phyloP scores from a whole-genome alignment of 2,329 filamentous ascomycete genomes.

The Chrysoporthe cubensis region DNA sequence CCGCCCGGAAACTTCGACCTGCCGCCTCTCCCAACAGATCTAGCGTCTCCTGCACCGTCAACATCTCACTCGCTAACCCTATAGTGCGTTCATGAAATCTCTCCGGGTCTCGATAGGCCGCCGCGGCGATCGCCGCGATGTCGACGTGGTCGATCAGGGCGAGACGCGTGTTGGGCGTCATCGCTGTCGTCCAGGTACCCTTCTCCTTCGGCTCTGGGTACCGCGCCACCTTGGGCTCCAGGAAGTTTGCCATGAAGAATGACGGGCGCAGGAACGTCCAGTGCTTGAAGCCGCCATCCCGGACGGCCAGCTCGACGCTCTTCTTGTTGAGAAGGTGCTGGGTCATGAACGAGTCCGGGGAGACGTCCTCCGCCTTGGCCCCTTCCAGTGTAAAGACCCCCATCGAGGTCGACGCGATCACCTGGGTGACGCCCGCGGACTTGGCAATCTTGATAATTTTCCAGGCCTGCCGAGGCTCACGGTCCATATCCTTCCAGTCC shows the following conservation, averaged over 20 bases:
- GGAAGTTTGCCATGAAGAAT: conserved; percentile 31
- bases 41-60: background rate
- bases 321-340: conserved; percentile 2
- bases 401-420: conserved; percentile 25
- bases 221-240: conserved; percentile 29
- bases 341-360: conserved; percentile 13
- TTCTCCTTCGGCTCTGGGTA: conserved; percentile 27
- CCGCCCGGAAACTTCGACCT: background rate
- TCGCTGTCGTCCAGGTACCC: conserved; percentile 28
- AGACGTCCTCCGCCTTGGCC: background rate
- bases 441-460: conserved; percentile 30
- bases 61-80: conserved; percentile 2
- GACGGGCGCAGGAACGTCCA: conserved; percentile 23
- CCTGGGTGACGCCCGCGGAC: conserved; percentile 31
- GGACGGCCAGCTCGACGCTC: conserved; percentile 2
- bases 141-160: conserved; percentile 30
- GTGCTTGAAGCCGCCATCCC: conserved; percentile 21
- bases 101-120: conserved; percentile 11
- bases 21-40: background rate
- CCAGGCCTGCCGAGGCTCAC: conserved; percentile 25
- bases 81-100: background rate
- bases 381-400: conserved; percentile 3
- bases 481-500: conserved; percentile 14
- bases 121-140: conserved; percentile 25
- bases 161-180: conserved; percentile 27